phyloP scores from a whole-genome alignment of 495 filamentous ascomycete species.

The Xylaria grammica region DNA sequence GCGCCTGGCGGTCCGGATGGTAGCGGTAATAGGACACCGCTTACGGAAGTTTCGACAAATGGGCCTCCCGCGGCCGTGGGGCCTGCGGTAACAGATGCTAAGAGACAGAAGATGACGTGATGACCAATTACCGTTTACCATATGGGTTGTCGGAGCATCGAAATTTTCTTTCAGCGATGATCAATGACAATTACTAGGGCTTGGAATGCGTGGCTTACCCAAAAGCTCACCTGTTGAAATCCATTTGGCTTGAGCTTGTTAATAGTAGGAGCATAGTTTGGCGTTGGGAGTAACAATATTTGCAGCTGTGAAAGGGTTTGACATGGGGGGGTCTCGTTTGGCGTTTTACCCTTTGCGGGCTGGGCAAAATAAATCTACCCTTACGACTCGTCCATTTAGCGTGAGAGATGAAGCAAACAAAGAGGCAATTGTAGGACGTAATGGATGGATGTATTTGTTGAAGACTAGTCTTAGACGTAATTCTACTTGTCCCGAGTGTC shows the following conservation, averaged over 20 bases:
- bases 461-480: background rate
- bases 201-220: background rate
- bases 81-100: slow-evolving; percentile 39
- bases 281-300: slow-evolving; percentile 13
- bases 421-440: background rate
- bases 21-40: slow-evolving; percentile 34
- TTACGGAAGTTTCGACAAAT: slow-evolving; percentile 48
- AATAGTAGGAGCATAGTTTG: slow-evolving; percentile 8
- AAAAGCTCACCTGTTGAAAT: background rate
- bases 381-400: background rate
- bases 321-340: background rate
- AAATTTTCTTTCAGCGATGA: background rate
- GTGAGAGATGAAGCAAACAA: background rate
- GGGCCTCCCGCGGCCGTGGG: slow-evolving; percentile 24
- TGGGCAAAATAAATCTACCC: background rate
- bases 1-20: slow-evolving; percentile 31
- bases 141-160: background rate
- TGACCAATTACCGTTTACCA: background rate
- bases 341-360: background rate
- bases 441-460: background rate
- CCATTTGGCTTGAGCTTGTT: slow-evolving; percentile 4
- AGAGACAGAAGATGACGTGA: slow-evolving; percentile 49
- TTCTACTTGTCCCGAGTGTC: background rate
- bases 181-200: background rate
- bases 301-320: background rate